Conservation (phyloP, 2,329 filamentous ascomycete species). For the Epicoccum sorghinum region DNA sequence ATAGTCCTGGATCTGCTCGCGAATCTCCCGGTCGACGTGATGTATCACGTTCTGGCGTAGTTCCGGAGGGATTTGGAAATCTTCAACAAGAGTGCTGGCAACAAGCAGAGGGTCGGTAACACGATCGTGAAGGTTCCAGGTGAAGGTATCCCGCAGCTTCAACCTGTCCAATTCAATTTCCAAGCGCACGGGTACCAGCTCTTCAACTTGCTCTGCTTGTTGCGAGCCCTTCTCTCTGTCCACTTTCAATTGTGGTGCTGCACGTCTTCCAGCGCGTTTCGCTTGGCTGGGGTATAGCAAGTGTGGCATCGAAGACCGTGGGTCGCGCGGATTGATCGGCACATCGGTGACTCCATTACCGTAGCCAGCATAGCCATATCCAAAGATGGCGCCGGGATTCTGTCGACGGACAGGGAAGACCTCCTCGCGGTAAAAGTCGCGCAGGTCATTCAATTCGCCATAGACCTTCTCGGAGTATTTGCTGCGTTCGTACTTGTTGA, state of each 20-base stretch:
- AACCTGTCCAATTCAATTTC: conserved; percentile 97
- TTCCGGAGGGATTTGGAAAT: conserved; percentile 77
- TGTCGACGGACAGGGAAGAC: conserved; percentile 65
- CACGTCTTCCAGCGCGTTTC: conserved; percentile 76
- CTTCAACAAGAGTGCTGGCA: conserved; percentile 87
- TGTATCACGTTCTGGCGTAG: conserved; percentile 61
- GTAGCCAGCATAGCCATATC: conserved; percentile 81
- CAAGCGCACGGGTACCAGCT: conserved; percentile 86
- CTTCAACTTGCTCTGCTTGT: conserved; percentile 90
- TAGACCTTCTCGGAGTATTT: conserved; percentile 68
- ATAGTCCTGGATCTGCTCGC: conserved; percentile 90
- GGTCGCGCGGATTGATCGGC: conserved; percentile 59
- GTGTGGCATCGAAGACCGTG: conserved; percentile 44
- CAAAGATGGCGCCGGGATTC: conserved; percentile 66
- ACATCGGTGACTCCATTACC: conserved; percentile 81
- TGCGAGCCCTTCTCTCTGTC: conserved; percentile 80
- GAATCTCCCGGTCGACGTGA: conserved; percentile 75
- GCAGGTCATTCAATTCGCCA: conserved; percentile 51
- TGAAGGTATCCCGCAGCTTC: conserved; percentile 95
- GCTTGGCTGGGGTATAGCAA: conserved; percentile 82
- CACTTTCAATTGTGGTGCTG: conserved; percentile 74
- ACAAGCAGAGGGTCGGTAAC: conserved; percentile 81
- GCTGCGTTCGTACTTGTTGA: conserved; percentile 58
- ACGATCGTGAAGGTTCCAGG: conserved; percentile 96
- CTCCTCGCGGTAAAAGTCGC: conserved; percentile 36